Percentiles rank a stretch among this genome's conserved stretches.
Conservation (phyloP, 345 rosid genomes). For the Camelina sativa region DNA sequence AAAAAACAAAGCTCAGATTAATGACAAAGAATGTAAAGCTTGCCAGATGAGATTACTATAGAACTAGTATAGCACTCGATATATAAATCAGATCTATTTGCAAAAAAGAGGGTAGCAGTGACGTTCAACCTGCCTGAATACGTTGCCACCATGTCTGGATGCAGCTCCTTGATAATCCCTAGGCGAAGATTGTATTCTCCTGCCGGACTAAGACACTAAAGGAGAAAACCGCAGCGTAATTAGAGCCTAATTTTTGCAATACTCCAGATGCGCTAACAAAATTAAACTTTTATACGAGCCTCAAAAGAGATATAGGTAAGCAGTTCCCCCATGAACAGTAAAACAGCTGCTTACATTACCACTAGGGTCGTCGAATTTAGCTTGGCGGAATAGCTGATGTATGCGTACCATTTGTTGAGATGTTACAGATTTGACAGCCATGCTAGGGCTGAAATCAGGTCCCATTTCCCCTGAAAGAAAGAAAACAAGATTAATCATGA, state of each 20-base stretch:
- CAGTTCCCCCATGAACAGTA: conserved; percentile 15
- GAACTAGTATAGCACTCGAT: background rate
- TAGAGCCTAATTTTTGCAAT: conserved; percentile 13
- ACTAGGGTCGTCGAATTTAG: conserved; percentile 94
- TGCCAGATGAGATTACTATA: conserved; percentile 21
- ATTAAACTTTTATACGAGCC: conserved; percentile 4
- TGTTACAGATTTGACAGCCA: conserved; percentile 75
- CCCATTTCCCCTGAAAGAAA: conserved; percentile 87
- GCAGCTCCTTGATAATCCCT: conserved; percentile 96
- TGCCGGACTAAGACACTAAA: conserved; percentile 96
- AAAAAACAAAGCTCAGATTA: conserved; percentile 4
- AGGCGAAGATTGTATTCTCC: conserved; percentile 98
- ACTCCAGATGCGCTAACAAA: conserved; percentile 23
- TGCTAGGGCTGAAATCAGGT: conserved; percentile 82
- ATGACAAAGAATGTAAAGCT: conserved; percentile 7
- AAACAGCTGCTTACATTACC: conserved; percentile 79
- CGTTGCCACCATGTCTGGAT: conserved; percentile 98
- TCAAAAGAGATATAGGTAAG: conserved; percentile 33
- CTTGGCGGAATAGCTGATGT: conserved; percentile 97
- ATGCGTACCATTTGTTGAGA: conserved; percentile 96
- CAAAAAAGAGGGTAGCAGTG: conserved; percentile 30
- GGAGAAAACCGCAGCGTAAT: conserved; percentile 7
- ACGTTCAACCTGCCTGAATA: conserved; percentile 88
- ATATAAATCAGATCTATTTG: conserved; percentile 6
- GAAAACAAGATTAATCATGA: conserved; percentile 24